phyloP scores from a whole-genome alignment of 208 protist genomes.

The Lotmaria passim region DNA sequence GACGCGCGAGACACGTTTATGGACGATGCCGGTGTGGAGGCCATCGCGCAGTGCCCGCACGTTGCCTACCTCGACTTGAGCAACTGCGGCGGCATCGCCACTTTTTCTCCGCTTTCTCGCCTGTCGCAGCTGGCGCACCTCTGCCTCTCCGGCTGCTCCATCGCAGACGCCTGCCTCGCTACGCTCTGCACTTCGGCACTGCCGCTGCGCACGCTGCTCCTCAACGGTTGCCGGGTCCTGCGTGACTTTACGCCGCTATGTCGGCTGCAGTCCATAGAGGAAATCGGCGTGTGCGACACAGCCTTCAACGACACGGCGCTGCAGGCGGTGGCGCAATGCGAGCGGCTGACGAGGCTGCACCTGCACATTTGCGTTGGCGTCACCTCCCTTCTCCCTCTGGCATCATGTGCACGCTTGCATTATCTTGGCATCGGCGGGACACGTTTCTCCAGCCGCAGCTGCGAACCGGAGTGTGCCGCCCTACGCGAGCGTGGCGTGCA shows the following conservation, averaged over 20 bases:
- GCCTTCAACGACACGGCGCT: constrained; percentile 28
- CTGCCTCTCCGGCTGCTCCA: constrained; percentile 12
- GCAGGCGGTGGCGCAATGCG: constrained; percentile 24
- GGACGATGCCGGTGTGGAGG: constrained; percentile 16
- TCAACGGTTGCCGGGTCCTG: constrained; percentile 30
- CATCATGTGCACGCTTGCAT: constrained; percentile 17
- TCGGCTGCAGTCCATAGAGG: constrained; percentile 2
- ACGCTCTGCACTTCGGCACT: constrained; percentile 9
- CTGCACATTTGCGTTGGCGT: constrained; percentile 31
- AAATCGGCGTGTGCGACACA: constrained; percentile 29
- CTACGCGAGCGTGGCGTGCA: constrained; percentile 29
- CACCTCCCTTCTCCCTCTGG: constrained; percentile 17
- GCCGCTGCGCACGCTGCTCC: constrained; percentile 26
- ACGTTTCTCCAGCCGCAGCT: constrained; percentile 19
- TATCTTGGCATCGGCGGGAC: constrained; percentile 34
- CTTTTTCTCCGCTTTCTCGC: constrained; percentile 20
- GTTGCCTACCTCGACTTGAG: constrained; percentile 22
- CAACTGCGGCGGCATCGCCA: constrained; percentile 12
- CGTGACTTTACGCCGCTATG: constrained; percentile 28
- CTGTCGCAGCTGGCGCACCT: constrained; percentile 26
- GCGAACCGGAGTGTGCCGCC: constrained; percentile 8
- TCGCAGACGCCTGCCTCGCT: constrained; percentile 19
- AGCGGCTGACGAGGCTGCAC: constrained; percentile 22
- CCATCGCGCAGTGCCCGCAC: constrained; percentile 24
- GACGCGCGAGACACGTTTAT: constrained; percentile 27